Conservation (phyloP, 371 early-diverging fungal genomes). For the Batkoa obscura region DNA sequence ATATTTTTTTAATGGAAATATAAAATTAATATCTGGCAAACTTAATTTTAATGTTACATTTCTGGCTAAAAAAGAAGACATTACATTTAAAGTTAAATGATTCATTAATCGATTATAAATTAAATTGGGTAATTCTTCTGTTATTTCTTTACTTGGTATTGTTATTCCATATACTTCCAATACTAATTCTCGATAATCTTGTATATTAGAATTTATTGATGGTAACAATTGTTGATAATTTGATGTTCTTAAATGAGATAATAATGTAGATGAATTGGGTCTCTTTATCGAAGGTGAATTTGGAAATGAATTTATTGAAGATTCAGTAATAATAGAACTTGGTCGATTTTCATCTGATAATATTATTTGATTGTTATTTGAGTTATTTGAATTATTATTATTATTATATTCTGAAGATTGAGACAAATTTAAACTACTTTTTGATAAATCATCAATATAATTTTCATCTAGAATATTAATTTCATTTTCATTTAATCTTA, state of each 20-base stretch:
- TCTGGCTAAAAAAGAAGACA: slow-evolving; percentile 46
- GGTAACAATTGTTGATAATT: too few species aligned
- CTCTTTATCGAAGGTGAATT: slow-evolving; percentile 9
- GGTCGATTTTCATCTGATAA: too few species aligned
- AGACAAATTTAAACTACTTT: too few species aligned
- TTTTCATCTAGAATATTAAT: too few species aligned
- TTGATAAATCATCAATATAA: too few species aligned
- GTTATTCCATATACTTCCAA: slow-evolving; percentile 61
- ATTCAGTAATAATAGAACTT: too few species aligned
- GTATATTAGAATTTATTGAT: not conserved
- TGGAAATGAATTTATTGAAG: slow-evolving; percentile 10
- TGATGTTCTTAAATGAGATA: not conserved
- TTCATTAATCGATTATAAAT: slow-evolving; percentile 39
- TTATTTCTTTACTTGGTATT: slow-evolving; percentile 32
- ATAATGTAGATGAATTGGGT: slow-evolving; percentile 11
- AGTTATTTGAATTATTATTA: not conserved
- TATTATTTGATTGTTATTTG: too few species aligned
- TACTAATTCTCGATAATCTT: slow-evolving; percentile 32
- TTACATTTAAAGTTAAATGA: slow-evolving; percentile 35
- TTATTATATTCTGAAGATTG: not conserved
- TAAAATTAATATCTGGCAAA: slow-evolving; percentile 43
- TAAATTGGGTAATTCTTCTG: slow-evolving; percentile 39
- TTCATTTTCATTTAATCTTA: slow-evolving; percentile 17
- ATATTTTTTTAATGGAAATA: slow-evolving; percentile 30
- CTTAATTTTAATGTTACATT: slow-evolving; percentile 46